A percentile compares a stretch with the other conserved stretches of the same genome.
Conservation (phyloP, 805 yeast species). For the Metschnikowia baotianmanensis region DNA sequence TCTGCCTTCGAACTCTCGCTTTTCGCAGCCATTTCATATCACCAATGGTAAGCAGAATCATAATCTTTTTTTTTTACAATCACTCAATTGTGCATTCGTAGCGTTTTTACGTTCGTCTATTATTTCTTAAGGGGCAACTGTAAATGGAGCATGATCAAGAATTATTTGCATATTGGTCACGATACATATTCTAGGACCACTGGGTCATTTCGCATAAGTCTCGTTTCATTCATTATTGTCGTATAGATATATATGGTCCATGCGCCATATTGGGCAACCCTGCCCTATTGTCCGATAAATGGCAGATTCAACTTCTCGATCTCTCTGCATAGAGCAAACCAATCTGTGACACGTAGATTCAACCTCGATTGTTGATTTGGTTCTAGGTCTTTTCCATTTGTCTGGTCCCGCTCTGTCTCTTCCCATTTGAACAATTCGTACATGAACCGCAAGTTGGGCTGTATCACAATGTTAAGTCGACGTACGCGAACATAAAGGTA, state of each 20-base stretch:
- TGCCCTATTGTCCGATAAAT: conserved; percentile 9
- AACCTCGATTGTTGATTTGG: conserved; percentile 2
- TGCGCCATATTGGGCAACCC: no score
- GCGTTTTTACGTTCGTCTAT: no score
- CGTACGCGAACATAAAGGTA: conserved; percentile 87
- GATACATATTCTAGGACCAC: no score
- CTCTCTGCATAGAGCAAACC: conserved; percentile 85
- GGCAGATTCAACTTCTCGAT: conserved; percentile 74
- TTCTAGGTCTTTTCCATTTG: neutral
- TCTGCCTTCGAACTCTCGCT: no score
- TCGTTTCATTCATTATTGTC: neutral
- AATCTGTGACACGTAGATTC: conserved; percentile 65
- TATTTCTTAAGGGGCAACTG: no score
- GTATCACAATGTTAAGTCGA: conserved; percentile 86
- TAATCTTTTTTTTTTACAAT: no score
- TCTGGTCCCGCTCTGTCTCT: conserved; percentile 20
- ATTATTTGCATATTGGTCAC: no score
- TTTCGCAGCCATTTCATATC: no score
- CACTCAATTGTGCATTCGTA: no score
- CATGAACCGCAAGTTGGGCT: conserved; percentile 89
- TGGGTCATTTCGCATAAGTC: no score
- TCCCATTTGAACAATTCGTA: conserved; percentile 65
- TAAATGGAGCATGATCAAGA: no score
- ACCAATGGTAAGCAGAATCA: no score
- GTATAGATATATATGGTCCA: neutral